Conservation (phyloP, 106 monocot species). For the Iris macrosiphon region DNA sequence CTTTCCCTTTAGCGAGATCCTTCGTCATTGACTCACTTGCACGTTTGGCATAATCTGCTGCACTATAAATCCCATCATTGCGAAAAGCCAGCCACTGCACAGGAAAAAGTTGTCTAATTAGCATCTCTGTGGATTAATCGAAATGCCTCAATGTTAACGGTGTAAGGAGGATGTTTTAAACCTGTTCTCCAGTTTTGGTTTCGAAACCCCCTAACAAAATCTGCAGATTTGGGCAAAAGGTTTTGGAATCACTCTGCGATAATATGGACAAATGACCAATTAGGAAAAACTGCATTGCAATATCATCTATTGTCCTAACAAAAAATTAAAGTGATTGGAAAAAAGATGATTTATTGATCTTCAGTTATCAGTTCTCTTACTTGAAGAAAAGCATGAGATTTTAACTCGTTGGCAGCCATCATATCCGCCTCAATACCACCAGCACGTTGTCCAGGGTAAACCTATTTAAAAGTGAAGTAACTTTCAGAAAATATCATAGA, state of each 20-base stretch:
- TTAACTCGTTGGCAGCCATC: conserved; percentile 95
- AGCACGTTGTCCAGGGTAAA: conserved; percentile 84
- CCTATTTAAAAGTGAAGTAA: conserved; percentile 31
- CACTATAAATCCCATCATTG: conserved; percentile 84
- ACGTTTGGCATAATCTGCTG: conserved; percentile 81
- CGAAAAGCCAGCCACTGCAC: conserved; percentile 94
- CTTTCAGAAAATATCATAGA: conserved; percentile 14
- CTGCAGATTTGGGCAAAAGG: conserved; percentile 61
- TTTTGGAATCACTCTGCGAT: conserved; percentile 50
- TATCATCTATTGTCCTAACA: background rate
- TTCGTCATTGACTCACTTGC: conserved; percentile 47
- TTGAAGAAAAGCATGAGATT: conserved; percentile 74
- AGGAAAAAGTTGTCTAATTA: conserved; percentile 14
- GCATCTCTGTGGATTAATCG: background rate
- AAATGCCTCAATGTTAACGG: background rate
- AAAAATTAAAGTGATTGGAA: conserved; percentile 4
- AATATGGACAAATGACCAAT: background rate
- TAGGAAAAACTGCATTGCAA: background rate
- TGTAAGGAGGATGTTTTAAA: conserved; percentile 14
- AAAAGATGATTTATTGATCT: background rate
- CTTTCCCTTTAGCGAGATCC: conserved; percentile 15
- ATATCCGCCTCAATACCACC: conserved; percentile 87
- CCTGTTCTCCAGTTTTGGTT: conserved; percentile 97
- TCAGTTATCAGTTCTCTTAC: conserved; percentile 23
- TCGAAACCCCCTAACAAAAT: conserved; percentile 87